phyloP scores from a whole-genome alignment of 1,284 basidiomycete species.

The Ustilago sp. region DNA sequence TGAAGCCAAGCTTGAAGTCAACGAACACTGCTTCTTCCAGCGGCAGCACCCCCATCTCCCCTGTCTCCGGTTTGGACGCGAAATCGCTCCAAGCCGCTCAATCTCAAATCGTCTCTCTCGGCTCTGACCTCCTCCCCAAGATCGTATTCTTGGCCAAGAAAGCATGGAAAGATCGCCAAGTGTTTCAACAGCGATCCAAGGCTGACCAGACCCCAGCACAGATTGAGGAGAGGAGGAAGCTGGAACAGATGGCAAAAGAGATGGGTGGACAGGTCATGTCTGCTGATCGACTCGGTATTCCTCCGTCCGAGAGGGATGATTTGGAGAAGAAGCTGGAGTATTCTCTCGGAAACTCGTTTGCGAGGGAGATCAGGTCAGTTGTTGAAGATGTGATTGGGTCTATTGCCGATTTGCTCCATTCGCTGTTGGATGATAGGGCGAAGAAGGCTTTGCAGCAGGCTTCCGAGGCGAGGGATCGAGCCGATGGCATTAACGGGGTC shows the following conservation, averaged over 20 bases:
- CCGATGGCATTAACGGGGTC: slow-evolving; percentile 29
- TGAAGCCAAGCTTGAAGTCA: slow-evolving; percentile 45
- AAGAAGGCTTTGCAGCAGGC: slow-evolving; percentile 49
- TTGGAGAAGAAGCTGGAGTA: slow-evolving; percentile 39
- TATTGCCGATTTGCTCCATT: slow-evolving; percentile 59
- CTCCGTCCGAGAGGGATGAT: slow-evolving; percentile 34
- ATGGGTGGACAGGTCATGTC: slow-evolving; percentile 58
- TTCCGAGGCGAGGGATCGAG: slow-evolving; percentile 41
- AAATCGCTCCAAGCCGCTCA: slow-evolving; percentile 55
- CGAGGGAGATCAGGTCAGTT: slow-evolving; percentile 45
- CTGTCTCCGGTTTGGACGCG: slow-evolving; percentile 52
- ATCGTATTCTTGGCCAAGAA: slow-evolving; percentile 61
- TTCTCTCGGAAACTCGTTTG: slow-evolving; percentile 55
- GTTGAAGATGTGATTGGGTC: slow-evolving; percentile 48
- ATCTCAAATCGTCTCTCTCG: slow-evolving; percentile 51
- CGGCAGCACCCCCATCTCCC: slow-evolving; percentile 22
- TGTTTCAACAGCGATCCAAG: slow-evolving; percentile 38
- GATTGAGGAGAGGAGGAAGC: slow-evolving; percentile 34
- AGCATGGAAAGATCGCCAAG: slow-evolving; percentile 54
- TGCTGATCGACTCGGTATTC: slow-evolving; percentile 44
- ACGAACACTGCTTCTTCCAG: slow-evolving; percentile 1
- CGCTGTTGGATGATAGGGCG: slow-evolving; percentile 54
- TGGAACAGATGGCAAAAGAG: slow-evolving; percentile 46
- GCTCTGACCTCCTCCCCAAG: slow-evolving; percentile 56
- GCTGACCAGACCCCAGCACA: slow-evolving; percentile 20